Percentiles rank a stretch among this genome's conserved stretches.
Evolutionary conservation across 257 asterid species (phyloP).

Genomic region (Nicotiana knightiana): DNA sequence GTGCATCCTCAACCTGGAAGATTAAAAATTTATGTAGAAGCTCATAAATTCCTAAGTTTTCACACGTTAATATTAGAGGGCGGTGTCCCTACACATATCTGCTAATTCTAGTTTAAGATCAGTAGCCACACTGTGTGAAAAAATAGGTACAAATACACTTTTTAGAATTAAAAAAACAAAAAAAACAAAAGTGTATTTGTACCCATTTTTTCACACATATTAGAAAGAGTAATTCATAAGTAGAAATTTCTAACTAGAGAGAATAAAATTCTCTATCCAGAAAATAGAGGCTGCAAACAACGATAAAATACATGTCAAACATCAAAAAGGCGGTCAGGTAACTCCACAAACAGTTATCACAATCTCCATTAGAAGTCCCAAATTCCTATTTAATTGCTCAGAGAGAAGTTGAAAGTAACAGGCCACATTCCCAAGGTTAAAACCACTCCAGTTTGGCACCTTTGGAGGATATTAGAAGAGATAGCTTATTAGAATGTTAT

Average conservation of each 20-base stretch:
- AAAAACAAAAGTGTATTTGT: no score
- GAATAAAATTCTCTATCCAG: not conserved
- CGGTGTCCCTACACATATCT: not conserved
- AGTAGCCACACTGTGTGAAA: not conserved
- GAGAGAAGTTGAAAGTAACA: not conserved
- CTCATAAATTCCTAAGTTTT: not conserved
- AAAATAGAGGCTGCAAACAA: not conserved
- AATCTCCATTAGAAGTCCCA: not conserved
- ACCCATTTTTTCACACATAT: not conserved
- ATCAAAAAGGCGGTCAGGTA: not conserved
- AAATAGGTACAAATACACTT: not conserved
- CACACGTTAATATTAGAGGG: not conserved
- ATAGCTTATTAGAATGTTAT: not conserved
- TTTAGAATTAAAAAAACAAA: no score
- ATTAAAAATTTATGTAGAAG: not conserved
- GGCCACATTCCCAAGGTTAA: not conserved
- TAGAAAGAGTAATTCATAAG: not conserved
- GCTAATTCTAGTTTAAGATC: not conserved
- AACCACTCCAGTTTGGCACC: not conserved
- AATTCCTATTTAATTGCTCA: not conserved
- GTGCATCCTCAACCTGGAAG: slow-evolving; percentile 96
- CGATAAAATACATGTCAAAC: not conserved
- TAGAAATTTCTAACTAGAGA: not conserved
- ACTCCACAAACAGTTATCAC: not conserved
- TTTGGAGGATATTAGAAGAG: not conserved